Base-by-base conservation (phyloP, 1,284 basidiomycete genomes). In the Inonotus hispidus region DNA sequence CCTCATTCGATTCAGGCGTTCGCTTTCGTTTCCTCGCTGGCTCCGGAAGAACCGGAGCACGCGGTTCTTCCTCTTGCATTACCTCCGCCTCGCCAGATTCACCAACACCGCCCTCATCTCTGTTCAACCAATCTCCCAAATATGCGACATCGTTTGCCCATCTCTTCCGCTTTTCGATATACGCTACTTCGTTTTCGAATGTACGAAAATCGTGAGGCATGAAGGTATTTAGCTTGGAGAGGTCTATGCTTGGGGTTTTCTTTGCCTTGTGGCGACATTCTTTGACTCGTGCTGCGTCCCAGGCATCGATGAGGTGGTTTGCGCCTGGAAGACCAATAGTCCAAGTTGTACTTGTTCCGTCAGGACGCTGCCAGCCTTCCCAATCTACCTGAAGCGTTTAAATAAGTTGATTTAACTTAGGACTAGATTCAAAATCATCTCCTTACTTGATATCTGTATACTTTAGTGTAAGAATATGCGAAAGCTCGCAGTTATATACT, bases 271-370 rank as follows among this genome's bases (percentile, higher is more conserved):
- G 2, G 19, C n/a, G 29, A 35, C 57, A n/a, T 41, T 59, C 55
- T 35, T 35, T 62, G 11, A 16, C 11, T 53, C 41, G 47, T 13
- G 19, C 2, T 45, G 19, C 39, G 19, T 45, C 49, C 55, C 55
- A 62, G 4, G 25, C 4, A 21, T 23, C 32, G 19, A 50, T 8
- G 7, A 57, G 14, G 10, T 29, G 27, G 23, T 39, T 29, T 25
- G 46, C 49, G 16, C 45, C 55, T 10, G 39, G 46, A 35, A 60
- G 27, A 32, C 47, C 37, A 14, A 45, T 47, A 5, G 54, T 29
- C 60, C 60, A 62, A 32, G 60, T 62, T 1, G 60, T 62, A 27
- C 47, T 58, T n/a, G 60, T 58, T 38, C 56, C 56, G 38, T 62
- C 60, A 10, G 39, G 7, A 32, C 60, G 60, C 4, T 62, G 19